phyloP scores from a whole-genome alignment of 257 asterid genomes.

The Nicotiana knightiana region DNA sequence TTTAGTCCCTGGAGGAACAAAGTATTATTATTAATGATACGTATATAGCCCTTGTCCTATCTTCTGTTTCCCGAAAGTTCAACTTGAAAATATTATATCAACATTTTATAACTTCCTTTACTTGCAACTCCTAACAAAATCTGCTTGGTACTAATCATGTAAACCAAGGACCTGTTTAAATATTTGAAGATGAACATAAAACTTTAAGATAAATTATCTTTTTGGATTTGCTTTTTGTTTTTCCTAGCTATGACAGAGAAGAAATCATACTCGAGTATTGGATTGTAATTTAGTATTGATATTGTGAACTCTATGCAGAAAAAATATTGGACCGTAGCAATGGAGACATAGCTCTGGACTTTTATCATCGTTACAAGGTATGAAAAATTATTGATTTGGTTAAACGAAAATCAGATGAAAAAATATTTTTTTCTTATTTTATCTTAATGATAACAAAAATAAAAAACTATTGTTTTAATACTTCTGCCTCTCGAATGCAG shows the following conservation, averaged over 20 bases:
- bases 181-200: no score
- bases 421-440: not conserved
- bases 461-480: not conserved
- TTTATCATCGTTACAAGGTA: constrained; percentile 54
- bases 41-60: not conserved
- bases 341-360: constrained; percentile 48
- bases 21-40: not conserved
- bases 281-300: not conserved
- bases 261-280: no score
- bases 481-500: constrained; percentile 17
- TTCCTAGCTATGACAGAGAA: no score
- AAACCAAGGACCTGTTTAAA: no score
- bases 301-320: constrained; percentile 22
- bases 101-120: no score
- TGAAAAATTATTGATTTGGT: not conserved
- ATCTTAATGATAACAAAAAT: not conserved
- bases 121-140: not conserved
- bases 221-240: no score
- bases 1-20: not conserved
- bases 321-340: constrained; percentile 36
- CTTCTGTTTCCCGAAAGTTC: not conserved
- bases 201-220: no score
- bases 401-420: not conserved
- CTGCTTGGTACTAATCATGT: no score
- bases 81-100: not conserved